These are phyloP conservation scores for Debaryomyces coudertii DNA, from an alignment of 1,139 yeast genomes.

Conservation along the genomic window DNA sequence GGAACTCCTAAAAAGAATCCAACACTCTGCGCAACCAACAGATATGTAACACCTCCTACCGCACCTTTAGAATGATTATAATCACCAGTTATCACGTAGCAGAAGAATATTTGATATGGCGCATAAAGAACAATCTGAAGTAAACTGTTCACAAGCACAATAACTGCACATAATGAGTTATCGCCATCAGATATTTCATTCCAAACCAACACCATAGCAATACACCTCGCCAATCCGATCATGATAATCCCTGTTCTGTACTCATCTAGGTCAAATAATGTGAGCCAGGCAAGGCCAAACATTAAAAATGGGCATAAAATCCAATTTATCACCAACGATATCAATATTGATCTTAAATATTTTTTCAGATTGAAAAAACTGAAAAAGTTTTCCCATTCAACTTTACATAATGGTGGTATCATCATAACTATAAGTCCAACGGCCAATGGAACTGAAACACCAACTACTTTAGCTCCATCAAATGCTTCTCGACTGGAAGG, in stretches of 20 bases:
- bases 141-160: slow-evolving; percentile 55
- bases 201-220: slow-evolving; percentile 74
- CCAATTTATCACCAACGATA: slow-evolving; percentile 57
- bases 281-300: slow-evolving; percentile 61
- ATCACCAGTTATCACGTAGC: slow-evolving; percentile 41
- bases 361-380: slow-evolving; percentile 19
- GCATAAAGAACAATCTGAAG: slow-evolving; percentile 59
- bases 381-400: slow-evolving; percentile 48
- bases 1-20: slow-evolving; percentile 60
- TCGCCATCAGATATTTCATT: slow-evolving; percentile 59
- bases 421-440: slow-evolving; percentile 60
- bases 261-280: slow-evolving; percentile 51
- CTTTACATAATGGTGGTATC: slow-evolving; percentile 60
- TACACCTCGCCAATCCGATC: slow-evolving; percentile 64
- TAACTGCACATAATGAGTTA: slow-evolving; percentile 51
- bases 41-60: slow-evolving; percentile 29
- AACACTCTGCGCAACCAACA: slow-evolving; percentile 52
- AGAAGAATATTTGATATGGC: slow-evolving; percentile 54
- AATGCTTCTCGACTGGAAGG: slow-evolving; percentile 31
- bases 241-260: slow-evolving; percentile 58
- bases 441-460: slow-evolving; percentile 51
- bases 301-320: slow-evolving; percentile 58
- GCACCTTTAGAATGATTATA: slow-evolving; percentile 7
- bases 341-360: slow-evolving; percentile 36
- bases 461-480: slow-evolving; percentile 30